Conservation (phyloP, 768 basidiomycete species). For the Udeniomyces megalosporus region DNA sequence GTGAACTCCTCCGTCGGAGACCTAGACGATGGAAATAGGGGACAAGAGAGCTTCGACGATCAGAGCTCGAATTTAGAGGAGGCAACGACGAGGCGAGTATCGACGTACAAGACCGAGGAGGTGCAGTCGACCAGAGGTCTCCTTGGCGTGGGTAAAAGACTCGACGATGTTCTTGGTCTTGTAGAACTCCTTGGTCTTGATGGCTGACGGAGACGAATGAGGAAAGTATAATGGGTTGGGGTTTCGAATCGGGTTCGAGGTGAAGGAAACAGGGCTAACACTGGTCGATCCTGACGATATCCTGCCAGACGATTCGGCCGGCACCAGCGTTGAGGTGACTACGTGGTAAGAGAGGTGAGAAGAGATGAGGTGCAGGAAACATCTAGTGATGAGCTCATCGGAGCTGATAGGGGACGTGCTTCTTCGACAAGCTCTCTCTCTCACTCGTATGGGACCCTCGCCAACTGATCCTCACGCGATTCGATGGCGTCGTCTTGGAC, state of each 20-base stretch:
- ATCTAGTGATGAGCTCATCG: no score
- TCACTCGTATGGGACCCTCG: background rate
- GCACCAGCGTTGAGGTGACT: slow-evolving; percentile 92
- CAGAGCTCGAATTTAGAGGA: background rate
- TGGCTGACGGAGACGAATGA: slow-evolving; percentile 31
- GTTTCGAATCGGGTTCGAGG: background rate
- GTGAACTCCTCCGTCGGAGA: slow-evolving; percentile 94
- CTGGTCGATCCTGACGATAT: slow-evolving; percentile 88
- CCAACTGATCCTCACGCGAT: background rate
- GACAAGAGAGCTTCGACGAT: background rate
- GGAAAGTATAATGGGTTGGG: background rate
- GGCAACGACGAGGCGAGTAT: background rate
- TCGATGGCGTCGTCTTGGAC: no score
- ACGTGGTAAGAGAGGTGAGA: background rate
- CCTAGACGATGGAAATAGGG: slow-evolving; percentile 33
- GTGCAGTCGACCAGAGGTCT: slow-evolving; percentile 68
- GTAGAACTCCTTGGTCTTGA: slow-evolving; percentile 76
- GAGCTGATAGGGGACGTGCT: no score
- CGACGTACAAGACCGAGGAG: slow-evolving; percentile 62
- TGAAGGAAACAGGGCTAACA: slow-evolving; percentile 22
- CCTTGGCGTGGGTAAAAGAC: slow-evolving; percentile 60
- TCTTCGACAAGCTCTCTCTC: no score
- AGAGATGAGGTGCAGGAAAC: background rate
- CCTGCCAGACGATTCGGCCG: slow-evolving; percentile 91
- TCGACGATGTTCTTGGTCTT: slow-evolving; percentile 56